phyloP scores from a whole-genome alignment of 371 early-diverging fungal species.

The Apophysomyces variabilis region DNA sequence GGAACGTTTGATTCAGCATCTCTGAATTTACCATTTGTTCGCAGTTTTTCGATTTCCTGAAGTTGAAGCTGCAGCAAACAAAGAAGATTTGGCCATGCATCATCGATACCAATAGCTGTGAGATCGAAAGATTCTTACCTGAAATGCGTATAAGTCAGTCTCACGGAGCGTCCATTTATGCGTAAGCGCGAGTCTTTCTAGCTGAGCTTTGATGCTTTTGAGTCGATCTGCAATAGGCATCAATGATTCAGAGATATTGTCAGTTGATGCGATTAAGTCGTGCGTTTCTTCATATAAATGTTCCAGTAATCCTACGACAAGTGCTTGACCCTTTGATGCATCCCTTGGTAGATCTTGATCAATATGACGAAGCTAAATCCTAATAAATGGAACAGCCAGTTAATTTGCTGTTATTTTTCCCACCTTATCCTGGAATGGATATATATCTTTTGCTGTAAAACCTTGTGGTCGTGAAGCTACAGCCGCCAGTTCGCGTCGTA shows the following conservation, averaged over 20 bases:
- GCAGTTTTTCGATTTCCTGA: slow-evolving; percentile 71
- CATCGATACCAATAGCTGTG: slow-evolving; percentile 1
- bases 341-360: slow-evolving; percentile 59
- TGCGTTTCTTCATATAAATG: slow-evolving; percentile 82
- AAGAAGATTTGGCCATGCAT: neutral
- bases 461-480: slow-evolving; percentile 51
- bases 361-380: slow-evolving; percentile 61
- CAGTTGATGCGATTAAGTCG: slow-evolving; percentile 79
- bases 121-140: slow-evolving; percentile 40
- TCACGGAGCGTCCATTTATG: slow-evolving; percentile 85
- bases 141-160: slow-evolving; percentile 82
- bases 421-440: slow-evolving; percentile 65
- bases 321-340: slow-evolving; percentile 77
- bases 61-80: slow-evolving; percentile 56
- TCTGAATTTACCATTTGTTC: slow-evolving; percentile 74
- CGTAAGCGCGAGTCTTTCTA: slow-evolving; percentile 76
- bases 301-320: slow-evolving; percentile 83
- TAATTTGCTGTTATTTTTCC: too few relatives aligned
- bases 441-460: slow-evolving; percentile 52
- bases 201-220: slow-evolving; percentile 71
- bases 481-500: slow-evolving; percentile 64
- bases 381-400: neutral
- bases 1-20: slow-evolving; percentile 67
- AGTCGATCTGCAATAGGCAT: slow-evolving; percentile 76
- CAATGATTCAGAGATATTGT: slow-evolving; percentile 69